Conservation (phyloP, 73 alveolate genomes). For the Paramecium pentaurelia region DNA sequence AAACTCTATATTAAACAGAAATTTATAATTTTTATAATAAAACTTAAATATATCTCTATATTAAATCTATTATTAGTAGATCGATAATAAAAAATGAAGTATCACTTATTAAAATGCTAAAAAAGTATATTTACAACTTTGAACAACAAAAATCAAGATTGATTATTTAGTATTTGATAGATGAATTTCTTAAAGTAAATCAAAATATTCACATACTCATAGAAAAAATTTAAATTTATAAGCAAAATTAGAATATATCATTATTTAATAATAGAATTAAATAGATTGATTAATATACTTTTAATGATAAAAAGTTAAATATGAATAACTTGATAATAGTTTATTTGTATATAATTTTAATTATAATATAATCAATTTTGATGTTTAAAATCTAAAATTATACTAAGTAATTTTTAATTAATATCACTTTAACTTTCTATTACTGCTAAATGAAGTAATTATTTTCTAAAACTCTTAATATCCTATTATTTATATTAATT, state of each 20-base stretch:
- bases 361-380: not conserved
- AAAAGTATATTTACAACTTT: no score
- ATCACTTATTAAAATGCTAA: no score
- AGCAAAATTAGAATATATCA: not conserved
- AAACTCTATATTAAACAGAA: not conserved
- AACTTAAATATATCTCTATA: not conserved
- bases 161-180: no score
- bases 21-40: not conserved
- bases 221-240: not conserved
- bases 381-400: not conserved
- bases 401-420: not conserved
- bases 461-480: not conserved
- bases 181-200: no score
- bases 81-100: not conserved
- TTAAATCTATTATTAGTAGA: not conserved
- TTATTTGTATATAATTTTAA: not conserved
- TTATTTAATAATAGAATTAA: not conserved
- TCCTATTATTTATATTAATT: not conserved
- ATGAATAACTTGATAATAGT: not conserved
- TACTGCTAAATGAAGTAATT: not conserved
- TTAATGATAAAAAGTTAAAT: not conserved
- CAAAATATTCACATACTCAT: no score
- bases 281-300: not conserved
- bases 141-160: no score
- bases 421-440: not conserved